Conservation (phyloP, 768 basidiomycete species). For the Naematelia encephala region DNA sequence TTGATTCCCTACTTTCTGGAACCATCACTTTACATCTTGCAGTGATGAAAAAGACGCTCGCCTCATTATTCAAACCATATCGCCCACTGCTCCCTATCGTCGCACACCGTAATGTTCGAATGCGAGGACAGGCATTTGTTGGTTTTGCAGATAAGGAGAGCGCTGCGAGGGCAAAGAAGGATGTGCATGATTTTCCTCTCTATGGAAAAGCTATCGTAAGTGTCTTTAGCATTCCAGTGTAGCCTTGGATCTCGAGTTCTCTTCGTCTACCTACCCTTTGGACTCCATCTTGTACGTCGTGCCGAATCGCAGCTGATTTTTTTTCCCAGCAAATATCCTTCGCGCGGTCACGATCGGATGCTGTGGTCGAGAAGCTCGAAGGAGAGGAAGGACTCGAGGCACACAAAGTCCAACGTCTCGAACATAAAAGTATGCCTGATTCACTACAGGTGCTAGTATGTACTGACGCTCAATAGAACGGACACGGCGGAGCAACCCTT, state of each 20-base stretch:
- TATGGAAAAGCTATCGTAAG: conserved; percentile 95
- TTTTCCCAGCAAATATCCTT: conserved; percentile 85
- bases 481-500: conserved; percentile 82
- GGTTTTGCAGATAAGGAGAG: conserved; percentile 78
- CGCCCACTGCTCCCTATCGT: conserved; percentile 93
- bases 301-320: not conserved
- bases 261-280: no score
- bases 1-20: not conserved
- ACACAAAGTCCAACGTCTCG: conserved; percentile 69
- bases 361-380: conserved; percentile 75
- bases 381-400: conserved; percentile 61
- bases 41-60: conserved; percentile 86
- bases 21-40: not conserved
- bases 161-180: conserved; percentile 83
- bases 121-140: conserved; percentile 98
- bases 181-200: conserved; percentile 88
- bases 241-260: no score
- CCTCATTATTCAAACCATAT: conserved; percentile 86
- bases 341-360: conserved; percentile 81
- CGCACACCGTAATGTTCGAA: conserved; percentile 87
- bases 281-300: no score
- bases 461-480: conserved; percentile 56
- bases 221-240: no score
- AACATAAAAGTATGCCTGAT: conserved; percentile 72
- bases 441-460: not conserved